phyloP scores from a whole-genome alignment of 1,284 basidiomycete genomes.

The Trametes pubescens region DNA sequence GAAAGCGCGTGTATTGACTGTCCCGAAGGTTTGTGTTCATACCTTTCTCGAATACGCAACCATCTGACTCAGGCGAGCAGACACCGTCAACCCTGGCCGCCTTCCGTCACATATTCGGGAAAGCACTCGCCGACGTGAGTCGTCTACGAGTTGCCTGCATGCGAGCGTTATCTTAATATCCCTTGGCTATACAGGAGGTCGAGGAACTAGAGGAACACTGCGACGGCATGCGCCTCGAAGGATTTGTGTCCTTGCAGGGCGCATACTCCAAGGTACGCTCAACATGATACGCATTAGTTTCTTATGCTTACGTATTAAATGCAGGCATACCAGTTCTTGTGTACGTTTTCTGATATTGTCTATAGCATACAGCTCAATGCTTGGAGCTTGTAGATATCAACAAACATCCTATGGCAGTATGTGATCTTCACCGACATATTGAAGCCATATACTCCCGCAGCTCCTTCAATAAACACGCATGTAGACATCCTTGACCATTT shows the following conservation, averaged over 20 bases:
- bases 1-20: constrained; percentile 58
- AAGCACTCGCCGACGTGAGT: constrained; percentile 67
- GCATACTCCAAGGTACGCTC: constrained; percentile 71
- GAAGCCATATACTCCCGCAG: constrained; percentile 72
- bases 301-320: neutral
- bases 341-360: constrained; percentile 51
- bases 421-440: constrained; percentile 77
- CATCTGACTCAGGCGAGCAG: constrained; percentile 47
- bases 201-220: constrained; percentile 65
- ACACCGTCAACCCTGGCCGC: constrained; percentile 66
- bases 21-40: constrained; percentile 63
- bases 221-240: constrained; percentile 67
- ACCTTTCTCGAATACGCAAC: neutral
- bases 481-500: no score
- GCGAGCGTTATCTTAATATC: constrained; percentile 1
- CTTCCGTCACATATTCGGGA: constrained; percentile 75
- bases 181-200: constrained; percentile 55
- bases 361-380: constrained; percentile 7
- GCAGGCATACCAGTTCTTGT: constrained; percentile 85
- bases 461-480: constrained; percentile 74
- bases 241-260: constrained; percentile 85
- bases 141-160: constrained; percentile 32
- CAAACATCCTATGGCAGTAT: constrained; percentile 70
- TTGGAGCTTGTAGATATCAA: constrained; percentile 74
- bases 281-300: neutral